Base-by-base conservation (phyloP, 2,329 filamentous ascomycete genomes). In the Teratosphaeria pseudoeucalypti region DNA sequence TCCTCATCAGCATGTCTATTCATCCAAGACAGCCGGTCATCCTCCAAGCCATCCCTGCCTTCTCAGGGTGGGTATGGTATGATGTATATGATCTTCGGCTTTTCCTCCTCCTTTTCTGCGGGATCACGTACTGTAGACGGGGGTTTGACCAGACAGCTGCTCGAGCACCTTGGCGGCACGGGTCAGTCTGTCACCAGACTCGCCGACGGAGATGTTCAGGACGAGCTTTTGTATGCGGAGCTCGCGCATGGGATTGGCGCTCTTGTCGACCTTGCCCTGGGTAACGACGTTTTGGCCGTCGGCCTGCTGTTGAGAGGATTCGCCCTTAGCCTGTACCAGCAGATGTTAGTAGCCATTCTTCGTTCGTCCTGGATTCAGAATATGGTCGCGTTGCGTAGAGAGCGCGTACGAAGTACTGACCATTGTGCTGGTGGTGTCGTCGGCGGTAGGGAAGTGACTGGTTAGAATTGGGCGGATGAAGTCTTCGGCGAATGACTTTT, bases 141-240 rank as follows among this genome's bases (percentile, higher is more conserved):
- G 94, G 73, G 94, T 97, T 85, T 99, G 94, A 92, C 94, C 94
- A 81, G 85, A 90, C 79, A 99, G 85, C 86, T 99, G 94, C 85
- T 99, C 94, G 73, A 99, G 86, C 86, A 99, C 94, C 87, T 99
- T 99, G 77, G 94, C 94, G 78, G 94, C 94, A 88, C 94, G 90
- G 74, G 94, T 99, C 78, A 99, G 88, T 87, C 94, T 95, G 84
- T 99, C 94, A 90, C 94, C 94, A 88, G 92, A 97, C 85, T 99
- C 94, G 82, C 94, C 94, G 75, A 99, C 94, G 73, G 90, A 96
- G 82, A 96, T 96, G 88, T 96, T 96, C 78, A 96, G 89, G 80
- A 96, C 92, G 79, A 96, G 90, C 85, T 96, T 96, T 84, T 95
- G 90, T 82, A 96, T 94, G 84, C 91, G 90, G 78, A 97, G 90